Evolutionary conservation across 2,329 filamentous ascomycete genomes (phyloP).

Genomic region (Cryphonectria parasitica): DNA sequence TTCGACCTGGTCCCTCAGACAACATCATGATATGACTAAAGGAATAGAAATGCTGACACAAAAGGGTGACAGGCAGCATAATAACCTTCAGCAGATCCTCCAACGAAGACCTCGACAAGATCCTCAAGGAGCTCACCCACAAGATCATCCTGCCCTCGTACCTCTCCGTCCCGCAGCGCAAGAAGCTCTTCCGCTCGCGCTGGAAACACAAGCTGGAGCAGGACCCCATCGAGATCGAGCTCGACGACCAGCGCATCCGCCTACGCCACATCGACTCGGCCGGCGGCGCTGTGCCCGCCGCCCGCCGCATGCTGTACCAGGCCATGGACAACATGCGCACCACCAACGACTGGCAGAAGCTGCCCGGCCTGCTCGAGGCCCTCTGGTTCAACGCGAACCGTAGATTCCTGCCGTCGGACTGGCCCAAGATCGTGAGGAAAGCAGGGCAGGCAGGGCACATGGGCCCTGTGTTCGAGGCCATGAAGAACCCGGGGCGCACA

Average conservation of each 20-base stretch:
- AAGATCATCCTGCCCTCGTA: slow-evolving; percentile 66
- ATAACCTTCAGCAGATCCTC: slow-evolving; percentile 56
- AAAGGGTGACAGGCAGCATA: slow-evolving; percentile 37
- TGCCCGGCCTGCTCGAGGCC: slow-evolving; percentile 56
- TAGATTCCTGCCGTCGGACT: slow-evolving; percentile 41
- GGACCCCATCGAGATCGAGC: slow-evolving; percentile 61
- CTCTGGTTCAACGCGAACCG: slow-evolving; percentile 47
- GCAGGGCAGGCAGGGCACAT: slow-evolving; percentile 47
- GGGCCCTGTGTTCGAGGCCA: slow-evolving; percentile 53
- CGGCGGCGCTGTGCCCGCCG: slow-evolving; percentile 45
- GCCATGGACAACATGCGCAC: slow-evolving; percentile 53
- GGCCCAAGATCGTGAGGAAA: slow-evolving; percentile 46
- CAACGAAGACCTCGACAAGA: slow-evolving; percentile 55
- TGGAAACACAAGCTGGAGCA: slow-evolving; percentile 53
- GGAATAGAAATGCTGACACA: neutral
- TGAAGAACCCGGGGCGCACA: slow-evolving; percentile 51
- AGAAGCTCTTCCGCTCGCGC: slow-evolving; percentile 54
- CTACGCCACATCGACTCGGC: slow-evolving; percentile 51
- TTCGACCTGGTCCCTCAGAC: neutral
- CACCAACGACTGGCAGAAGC: slow-evolving; percentile 55
- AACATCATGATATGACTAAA: neutral
- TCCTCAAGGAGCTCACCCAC: slow-evolving; percentile 57
- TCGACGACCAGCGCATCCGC: slow-evolving; percentile 59
- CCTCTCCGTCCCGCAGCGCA: slow-evolving; percentile 56
- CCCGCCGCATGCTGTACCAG: slow-evolving; percentile 42